Base-by-base conservation (phyloP, 139 green algal genomes). In the Ostreobium quekettii region DNA sequence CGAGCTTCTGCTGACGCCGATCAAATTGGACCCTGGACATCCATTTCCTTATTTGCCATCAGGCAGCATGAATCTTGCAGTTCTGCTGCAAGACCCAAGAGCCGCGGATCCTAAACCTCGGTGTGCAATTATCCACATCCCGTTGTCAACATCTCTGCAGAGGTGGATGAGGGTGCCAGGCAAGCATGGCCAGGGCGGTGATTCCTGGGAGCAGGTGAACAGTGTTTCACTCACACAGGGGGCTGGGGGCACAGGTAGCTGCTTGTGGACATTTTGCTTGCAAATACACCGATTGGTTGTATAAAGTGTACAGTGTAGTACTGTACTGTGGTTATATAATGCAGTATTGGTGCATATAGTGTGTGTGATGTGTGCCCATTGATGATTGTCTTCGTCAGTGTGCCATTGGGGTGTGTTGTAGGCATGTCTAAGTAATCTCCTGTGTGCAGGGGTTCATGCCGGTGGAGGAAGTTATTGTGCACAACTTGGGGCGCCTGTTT, bases 1-100 rank as follows among this genome's bases (percentile, higher is more conserved):
- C 15, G 81, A 87, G 64, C 69, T 72, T 2, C 36, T 87, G 47
- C 73, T 87, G 22, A 85, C 80, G 42, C 81, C 81, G 0, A 72
- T 79, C n/a, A 68, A 73, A 57, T 46, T 84, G 24, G 81, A 87
- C 47, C 81, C 81, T 22, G 80, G 76, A 26, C 81, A 87, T 61
- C 81, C 81, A 31, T 87, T 87, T 75, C 81, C 81, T 4, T 81
- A 76, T 66, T 49, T 87, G 3, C 47, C 53, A 32, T 81, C 74
- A 38, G 61, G 79, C n/a, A 73, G 67, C 31, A 49, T 87, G 31
- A 73, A 68, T 47, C 71, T 87, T 8, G 80, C 79, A 28, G 76
- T 87, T 53, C 47, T 77, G 28, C 46, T 75, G 38, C 26, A 74
- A 57, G 65, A 76, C 39, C 60, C 70, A 29, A 48, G 32, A 6